phyloP scores from a whole-genome alignment of 352 stramenopile genomes.

The Pythium folliculosum region DNA sequence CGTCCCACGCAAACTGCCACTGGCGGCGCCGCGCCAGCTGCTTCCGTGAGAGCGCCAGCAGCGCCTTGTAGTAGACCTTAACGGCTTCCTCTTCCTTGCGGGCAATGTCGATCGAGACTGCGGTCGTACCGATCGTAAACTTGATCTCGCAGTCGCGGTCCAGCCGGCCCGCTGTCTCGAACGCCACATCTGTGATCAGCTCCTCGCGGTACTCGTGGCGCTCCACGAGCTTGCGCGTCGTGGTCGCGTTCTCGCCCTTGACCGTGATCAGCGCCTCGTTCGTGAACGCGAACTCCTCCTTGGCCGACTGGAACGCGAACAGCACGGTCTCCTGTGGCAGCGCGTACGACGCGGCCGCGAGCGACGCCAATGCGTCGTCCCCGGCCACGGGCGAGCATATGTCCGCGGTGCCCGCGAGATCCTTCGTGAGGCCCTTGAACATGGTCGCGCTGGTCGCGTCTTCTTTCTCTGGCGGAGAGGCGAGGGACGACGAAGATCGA shows the following conservation, averaged over 20 bases:
- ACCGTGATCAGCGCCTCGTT: conserved; percentile 24
- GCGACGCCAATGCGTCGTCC: neutral
- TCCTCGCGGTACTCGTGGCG: conserved; percentile 26
- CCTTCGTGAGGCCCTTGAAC: conserved; percentile 25
- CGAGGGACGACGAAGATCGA: too few species aligned
- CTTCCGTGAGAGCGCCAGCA: conserved; percentile 17
- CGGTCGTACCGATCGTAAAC: conserved; percentile 9
- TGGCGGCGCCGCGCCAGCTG: neutral
- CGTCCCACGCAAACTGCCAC: conserved; percentile 40
- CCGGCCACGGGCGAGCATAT: conserved; percentile 22
- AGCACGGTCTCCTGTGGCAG: conserved; percentile 23
- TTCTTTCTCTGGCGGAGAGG: too few species aligned
- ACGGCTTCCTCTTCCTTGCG: conserved; percentile 8
- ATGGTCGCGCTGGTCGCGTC: neutral
- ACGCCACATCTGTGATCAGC: conserved; percentile 16
- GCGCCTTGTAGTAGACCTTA: conserved; percentile 20
- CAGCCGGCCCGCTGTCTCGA: conserved; percentile 24
- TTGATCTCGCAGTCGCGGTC: conserved; percentile 36
- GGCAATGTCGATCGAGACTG: conserved; percentile 31
- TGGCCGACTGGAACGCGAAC: conserved; percentile 28
- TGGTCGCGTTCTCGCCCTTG: conserved; percentile 22
- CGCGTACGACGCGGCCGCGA: conserved; percentile 17
- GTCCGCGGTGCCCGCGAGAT: conserved; percentile 26
- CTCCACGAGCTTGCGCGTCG: conserved; percentile 27
- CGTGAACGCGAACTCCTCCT: conserved; percentile 30